These are phyloP conservation scores for Annulohypoxylon nitens DNA, from an alignment of 495 filamentous ascomycete species.

Conservation along the genomic window DNA sequence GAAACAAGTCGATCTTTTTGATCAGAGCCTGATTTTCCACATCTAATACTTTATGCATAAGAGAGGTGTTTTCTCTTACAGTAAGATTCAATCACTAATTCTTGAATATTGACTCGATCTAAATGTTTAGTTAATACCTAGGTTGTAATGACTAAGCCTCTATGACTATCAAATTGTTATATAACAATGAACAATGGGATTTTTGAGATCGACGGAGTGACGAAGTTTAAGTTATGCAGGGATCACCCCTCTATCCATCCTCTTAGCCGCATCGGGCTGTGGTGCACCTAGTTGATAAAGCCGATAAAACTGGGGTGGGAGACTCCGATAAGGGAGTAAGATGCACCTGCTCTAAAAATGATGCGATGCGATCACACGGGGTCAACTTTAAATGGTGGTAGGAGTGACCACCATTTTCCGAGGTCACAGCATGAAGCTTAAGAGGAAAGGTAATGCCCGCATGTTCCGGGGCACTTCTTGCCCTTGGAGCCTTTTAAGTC, in stretches of 20 bases:
- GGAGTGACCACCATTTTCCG: neutral
- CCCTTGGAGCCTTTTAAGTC: slow-evolving; percentile 15
- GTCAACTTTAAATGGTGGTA: slow-evolving; percentile 42
- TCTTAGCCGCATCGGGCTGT: slow-evolving; percentile 30
- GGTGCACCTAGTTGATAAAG: slow-evolving; percentile 20
- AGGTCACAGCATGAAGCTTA: slow-evolving; percentile 27
- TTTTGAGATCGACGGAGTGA: neutral
- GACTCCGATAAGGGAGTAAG: slow-evolving; percentile 36
- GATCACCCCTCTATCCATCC: slow-evolving; percentile 26
- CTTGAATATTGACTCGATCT: no score
- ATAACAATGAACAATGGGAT: neutral
- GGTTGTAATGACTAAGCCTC: no score
- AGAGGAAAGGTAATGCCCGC: slow-evolving; percentile 41
- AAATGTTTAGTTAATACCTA: no score
- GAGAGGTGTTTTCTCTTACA: neutral
- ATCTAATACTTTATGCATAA: slow-evolving; percentile 1
- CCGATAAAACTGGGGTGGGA: slow-evolving; percentile 36
- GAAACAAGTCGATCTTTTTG: slow-evolving; percentile 20
- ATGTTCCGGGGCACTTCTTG: slow-evolving; percentile 26
- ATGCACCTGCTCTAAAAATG: slow-evolving; percentile 36
- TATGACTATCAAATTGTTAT: no score
- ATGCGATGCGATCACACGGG: slow-evolving; percentile 45
- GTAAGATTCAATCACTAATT: neutral
- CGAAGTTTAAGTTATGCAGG: slow-evolving; percentile 22
- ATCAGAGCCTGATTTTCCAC: slow-evolving; percentile 5